Evolutionary conservation across 2,329 filamentous ascomycete genomes (phyloP), one percentile per base, ranked within the genome.

Genomic region (Xylaria arbuscula): DNA sequence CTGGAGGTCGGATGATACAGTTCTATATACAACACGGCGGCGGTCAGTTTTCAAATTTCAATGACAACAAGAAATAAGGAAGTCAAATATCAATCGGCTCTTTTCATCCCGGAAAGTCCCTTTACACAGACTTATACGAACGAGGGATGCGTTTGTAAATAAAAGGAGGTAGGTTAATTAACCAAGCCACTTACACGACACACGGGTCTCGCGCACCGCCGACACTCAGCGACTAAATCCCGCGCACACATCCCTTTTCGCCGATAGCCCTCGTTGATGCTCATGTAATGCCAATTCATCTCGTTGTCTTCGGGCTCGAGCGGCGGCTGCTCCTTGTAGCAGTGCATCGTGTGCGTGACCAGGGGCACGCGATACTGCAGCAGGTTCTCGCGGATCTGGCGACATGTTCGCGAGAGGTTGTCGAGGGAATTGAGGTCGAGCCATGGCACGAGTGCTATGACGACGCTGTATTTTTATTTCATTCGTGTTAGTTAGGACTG

Each of bases 401-500:
- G 92, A 79, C 93, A 97, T 64, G 93, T 94, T 63, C 88, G 88
- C 60, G 94, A 92, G 22, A 98, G 88, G 72, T 91, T 90, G 79
- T 97, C 91, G 75, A 98, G 88, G 15, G 93, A 91, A 79, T 95
- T 97, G 59, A 97, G 87, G 78, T 98, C 95, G 78, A 98, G 89
- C 73, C 88, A 87, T 38, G 89, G 87, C 57, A 92, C 92, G 72
- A 98, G 87, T 74, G 91, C 88, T 72, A 89, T 88, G 74, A 92
- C 89, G 77, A 97, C 89, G 75, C 94, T 97, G 83, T 51, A 62
- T 8, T 34, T n/a, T 45, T 17, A 5, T 45, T 51, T 60, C 59
- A 19, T n/a, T 28, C 55, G 47, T 56, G 66, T 73, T 50, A 72
- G 71, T 60, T 53, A 34, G 2, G 13, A n/a, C 34, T 53, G 24